These are phyloP conservation scores for Apostasia ramifera DNA, from an alignment of 106 monocot genomes.

Conservation along the genomic window DNA sequence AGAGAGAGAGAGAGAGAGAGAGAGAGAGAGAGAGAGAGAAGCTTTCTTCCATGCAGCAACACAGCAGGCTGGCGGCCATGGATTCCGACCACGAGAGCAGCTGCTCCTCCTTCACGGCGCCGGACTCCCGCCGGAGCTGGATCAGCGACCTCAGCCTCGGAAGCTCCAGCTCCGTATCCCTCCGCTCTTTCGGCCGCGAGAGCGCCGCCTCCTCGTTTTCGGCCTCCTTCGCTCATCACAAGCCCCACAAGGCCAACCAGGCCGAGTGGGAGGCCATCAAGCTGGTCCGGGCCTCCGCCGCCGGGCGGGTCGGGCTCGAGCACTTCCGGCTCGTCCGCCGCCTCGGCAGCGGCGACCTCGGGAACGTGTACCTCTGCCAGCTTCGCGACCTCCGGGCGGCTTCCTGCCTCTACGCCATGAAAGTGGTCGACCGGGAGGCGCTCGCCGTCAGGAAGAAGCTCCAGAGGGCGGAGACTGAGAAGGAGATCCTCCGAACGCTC, in stretches of 20 bases:
- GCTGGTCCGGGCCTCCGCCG: constrained; percentile 12
- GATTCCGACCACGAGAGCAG: constrained; percentile 58
- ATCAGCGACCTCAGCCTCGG: constrained; percentile 29
- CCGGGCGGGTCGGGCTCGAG: constrained; percentile 39
- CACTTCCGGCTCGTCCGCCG: constrained; percentile 54
- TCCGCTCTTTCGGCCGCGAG: constrained; percentile 17
- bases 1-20: background rate
- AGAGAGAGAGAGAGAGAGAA: background rate
- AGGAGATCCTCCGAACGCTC: constrained; percentile 48
- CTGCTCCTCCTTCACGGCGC: constrained; percentile 33
- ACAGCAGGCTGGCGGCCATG: background rate
- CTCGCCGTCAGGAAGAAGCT: constrained; percentile 62
- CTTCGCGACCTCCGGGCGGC: constrained; percentile 24
- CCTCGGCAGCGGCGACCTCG: constrained; percentile 63
- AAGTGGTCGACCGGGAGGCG: constrained; percentile 59
- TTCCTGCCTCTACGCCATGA: constrained; percentile 52
- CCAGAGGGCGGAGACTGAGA: constrained; percentile 59
- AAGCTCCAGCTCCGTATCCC: constrained; percentile 39
- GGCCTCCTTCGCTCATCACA: background rate
- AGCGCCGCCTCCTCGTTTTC: constrained; percentile 5
- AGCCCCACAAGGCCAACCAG: constrained; percentile 46
- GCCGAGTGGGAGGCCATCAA: constrained; percentile 54
- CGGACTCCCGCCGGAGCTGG: constrained; percentile 30
- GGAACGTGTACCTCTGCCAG: constrained; percentile 58
- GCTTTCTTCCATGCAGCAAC: no score